phyloP scores from a whole-genome alignment of 2,329 filamentous ascomycete genomes.

The Exophiala sp. region DNA sequence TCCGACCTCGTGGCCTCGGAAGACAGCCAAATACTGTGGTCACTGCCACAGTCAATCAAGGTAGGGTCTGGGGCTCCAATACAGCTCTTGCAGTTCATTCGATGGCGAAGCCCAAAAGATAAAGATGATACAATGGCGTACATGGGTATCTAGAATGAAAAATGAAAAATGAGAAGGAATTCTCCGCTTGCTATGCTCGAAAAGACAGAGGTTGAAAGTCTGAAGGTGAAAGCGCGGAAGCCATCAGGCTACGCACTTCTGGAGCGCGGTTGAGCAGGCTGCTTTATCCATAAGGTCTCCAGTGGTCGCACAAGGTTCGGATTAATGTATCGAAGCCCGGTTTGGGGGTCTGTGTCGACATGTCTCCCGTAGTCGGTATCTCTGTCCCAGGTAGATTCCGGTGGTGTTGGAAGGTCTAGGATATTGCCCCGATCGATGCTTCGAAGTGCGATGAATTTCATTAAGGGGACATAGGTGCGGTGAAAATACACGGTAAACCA shows the following conservation, averaged over 20 bases:
- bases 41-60: neutral
- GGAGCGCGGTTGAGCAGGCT: constrained; percentile 17
- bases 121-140: constrained; percentile 5
- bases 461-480: constrained; percentile 77
- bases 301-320: constrained; percentile 42
- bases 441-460: constrained; percentile 83
- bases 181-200: constrained; percentile 18
- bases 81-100: too few species aligned
- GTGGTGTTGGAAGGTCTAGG: constrained; percentile 24
- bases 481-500: constrained; percentile 86
- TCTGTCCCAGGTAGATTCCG: constrained; percentile 39
- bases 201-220: neutral
- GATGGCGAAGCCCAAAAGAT: too few species aligned
- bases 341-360: constrained; percentile 37
- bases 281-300: constrained; percentile 40
- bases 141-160: constrained; percentile 10
- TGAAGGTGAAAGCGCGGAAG: neutral
- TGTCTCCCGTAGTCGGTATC: constrained; percentile 39
- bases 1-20: neutral
- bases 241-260: constrained; percentile 1
- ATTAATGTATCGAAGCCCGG: constrained; percentile 43
- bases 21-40: neutral
- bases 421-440: constrained; percentile 65
- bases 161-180: constrained; percentile 5
- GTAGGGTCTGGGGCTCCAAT: too few species aligned